Base-by-base conservation (phyloP, 2,329 filamentous ascomycete species). In the Verticillium klebahnii region DNA sequence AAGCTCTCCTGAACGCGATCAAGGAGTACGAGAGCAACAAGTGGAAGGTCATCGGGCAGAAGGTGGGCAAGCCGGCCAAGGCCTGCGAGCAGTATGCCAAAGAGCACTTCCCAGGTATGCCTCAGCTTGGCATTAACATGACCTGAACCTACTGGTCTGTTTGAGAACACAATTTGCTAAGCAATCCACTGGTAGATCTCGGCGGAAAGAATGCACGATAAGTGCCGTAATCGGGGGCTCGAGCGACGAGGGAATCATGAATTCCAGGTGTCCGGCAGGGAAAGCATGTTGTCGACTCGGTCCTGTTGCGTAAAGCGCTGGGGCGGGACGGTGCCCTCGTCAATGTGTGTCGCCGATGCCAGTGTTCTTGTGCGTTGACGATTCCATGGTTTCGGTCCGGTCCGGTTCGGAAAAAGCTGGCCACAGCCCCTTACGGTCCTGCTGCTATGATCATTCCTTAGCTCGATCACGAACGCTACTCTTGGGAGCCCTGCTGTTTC, bases 21-120 rank as follows among this genome's bases (percentile, higher is more conserved):
- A 97, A 97, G 78, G 95, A 99, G 74, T 98, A 98, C 78, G 95
- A 99, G 74, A 90, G 92, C 73, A 97, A 96, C 76, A 98, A 98
- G 75, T 99, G 95, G 95, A 98, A 98, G 79, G 88, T 89, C 31
- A 98, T 98, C 72, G 95, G 95, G 39, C 89, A 92, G 75, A 98
- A 98, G 77, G 92, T 99, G 69, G 93, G 93, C 71, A 99, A 99
- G 79, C 95, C 95, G 57, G 95, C 95, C 69, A 99, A 99, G 88
- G 82, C 82, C 31, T 84, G 82, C 65, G 82, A 84, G 66, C 93
- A 97, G 77, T 97, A 97, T 75, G 94, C 94, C 62, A 97, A 97
- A 77, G 94, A 98, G 75, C 91, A 98, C 77, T 96, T 96, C 71
- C 85, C 86, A 68, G 88, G 75, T 76, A 75, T 64, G 72, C 60